Conservation (phyloP, 192 early-diverging fungal species). For the Dissophora globulifera region DNA sequence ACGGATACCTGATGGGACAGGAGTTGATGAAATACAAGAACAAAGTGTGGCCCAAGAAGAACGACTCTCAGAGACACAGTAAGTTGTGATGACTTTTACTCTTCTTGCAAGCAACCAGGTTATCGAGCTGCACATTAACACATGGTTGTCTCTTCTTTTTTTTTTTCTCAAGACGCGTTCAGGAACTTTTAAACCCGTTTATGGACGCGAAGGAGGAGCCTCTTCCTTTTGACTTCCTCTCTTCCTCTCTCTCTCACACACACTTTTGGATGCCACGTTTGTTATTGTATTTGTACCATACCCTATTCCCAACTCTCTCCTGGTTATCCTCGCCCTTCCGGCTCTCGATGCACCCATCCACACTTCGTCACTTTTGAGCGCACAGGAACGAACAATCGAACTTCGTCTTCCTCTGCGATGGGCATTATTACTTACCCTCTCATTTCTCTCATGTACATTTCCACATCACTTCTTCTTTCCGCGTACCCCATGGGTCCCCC, state of each 20-base stretch:
- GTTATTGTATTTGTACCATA: constrained; percentile 27
- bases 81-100: background rate
- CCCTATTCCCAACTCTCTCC: constrained; percentile 14
- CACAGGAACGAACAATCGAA: constrained; percentile 3
- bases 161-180: constrained; percentile 15
- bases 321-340: background rate
- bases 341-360: background rate
- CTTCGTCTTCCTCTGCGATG: constrained; percentile 7
- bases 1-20: constrained; percentile 50
- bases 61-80: constrained; percentile 24
- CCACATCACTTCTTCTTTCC: background rate
- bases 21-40: constrained; percentile 52
- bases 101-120: background rate
- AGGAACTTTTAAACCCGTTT: constrained; percentile 21
- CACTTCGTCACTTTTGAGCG: constrained; percentile 25
- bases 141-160: background rate
- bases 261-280: constrained; percentile 6
- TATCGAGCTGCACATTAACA: background rate
- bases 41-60: constrained; percentile 54
- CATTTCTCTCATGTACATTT: constrained; percentile 45
- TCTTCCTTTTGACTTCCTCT: background rate
- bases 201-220: background rate
- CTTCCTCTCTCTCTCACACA: no score
- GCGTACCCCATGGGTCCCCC: background rate
- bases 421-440: constrained; percentile 49